Conservation (phyloP, 140 eudicot species). For the Cichorium intybus region DNA sequence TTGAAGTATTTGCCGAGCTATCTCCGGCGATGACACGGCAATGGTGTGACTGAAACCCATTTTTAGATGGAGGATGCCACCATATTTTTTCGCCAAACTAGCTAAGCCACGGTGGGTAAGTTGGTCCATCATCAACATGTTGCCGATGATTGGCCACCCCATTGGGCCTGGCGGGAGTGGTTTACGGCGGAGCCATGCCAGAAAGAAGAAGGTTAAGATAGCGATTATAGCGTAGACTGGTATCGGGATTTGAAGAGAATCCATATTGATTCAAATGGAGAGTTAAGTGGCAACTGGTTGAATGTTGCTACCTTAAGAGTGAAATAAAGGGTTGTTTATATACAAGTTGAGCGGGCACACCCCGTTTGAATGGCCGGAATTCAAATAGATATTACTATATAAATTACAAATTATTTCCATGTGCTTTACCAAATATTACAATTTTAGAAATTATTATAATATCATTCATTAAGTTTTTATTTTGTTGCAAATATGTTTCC, state of each 20-base stretch:
- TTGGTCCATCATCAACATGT: constrained; percentile 66
- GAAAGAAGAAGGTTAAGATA: constrained; percentile 21
- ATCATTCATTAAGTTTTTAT: no score
- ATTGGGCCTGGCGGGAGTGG: constrained; percentile 71
- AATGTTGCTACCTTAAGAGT: constrained; percentile 25
- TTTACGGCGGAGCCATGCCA: constrained; percentile 37
- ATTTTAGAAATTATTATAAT: no score
- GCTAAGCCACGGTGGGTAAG: constrained; percentile 80
- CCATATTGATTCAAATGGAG: constrained; percentile 17
- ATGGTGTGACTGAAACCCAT: constrained; percentile 65
- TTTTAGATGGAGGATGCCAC: constrained; percentile 64
- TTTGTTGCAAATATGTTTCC: no score
- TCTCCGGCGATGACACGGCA: constrained; percentile 57
- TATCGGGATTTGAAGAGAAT: constrained; percentile 24
- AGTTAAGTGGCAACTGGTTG: constrained; percentile 13
- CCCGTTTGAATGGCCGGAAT: constrained; percentile 7
- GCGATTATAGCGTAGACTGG: constrained; percentile 25
- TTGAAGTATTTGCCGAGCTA: constrained; percentile 68
- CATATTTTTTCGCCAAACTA: constrained; percentile 46
- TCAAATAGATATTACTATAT: background rate
- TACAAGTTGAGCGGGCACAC: constrained; percentile 31
- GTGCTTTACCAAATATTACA: no score
- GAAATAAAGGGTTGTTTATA: constrained; percentile 12
- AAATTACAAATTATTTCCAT: no score
- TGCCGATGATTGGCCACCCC: constrained; percentile 78